Conservation (phyloP, 192 early-diverging fungal genomes). For the Pecoramyces ruminantium region DNA sequence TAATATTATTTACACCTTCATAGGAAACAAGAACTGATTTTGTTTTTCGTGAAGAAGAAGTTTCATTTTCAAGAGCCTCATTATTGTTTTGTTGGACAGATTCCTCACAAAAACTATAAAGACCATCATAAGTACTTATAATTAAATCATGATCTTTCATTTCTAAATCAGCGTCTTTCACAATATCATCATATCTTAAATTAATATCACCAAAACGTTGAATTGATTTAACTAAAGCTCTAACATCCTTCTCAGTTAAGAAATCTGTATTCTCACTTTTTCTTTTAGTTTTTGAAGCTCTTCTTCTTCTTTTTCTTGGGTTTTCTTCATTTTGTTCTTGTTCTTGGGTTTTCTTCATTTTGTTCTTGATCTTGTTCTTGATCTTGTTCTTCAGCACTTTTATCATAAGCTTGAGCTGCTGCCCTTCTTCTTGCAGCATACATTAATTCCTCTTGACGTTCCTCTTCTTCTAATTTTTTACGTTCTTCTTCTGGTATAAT, state of each 20-base stretch:
- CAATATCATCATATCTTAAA: constrained; percentile 63
- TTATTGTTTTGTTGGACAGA: constrained; percentile 14
- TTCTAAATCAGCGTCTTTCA: constrained; percentile 61
- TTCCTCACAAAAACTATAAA: constrained; percentile 23
- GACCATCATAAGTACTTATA: constrained; percentile 14
- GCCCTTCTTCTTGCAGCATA: constrained; percentile 25
- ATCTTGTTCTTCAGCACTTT: constrained; percentile 8
- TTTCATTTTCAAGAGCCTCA: constrained; percentile 12
- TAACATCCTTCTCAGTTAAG: constrained; percentile 64
- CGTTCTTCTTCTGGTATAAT: constrained; percentile 84
- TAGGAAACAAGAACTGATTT: constrained; percentile 66
- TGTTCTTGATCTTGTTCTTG: constrained; percentile 7
- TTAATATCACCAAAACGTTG: constrained; percentile 70
- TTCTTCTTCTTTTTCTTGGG: constrained; percentile 11
- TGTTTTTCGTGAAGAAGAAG: neutral
- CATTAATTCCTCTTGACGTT: constrained; percentile 6
- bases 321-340: constrained; percentile 8
- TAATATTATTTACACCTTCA: constrained; percentile 62
- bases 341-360: constrained; percentile 6
- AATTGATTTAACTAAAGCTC: constrained; percentile 60
- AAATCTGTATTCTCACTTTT: constrained; percentile 9
- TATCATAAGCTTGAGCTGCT: constrained; percentile 24
- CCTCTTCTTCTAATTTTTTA: constrained; percentile 45
- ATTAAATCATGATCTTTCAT: constrained; percentile 31
- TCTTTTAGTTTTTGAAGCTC: constrained; percentile 1